Conservation (phyloP, 345 rosid species). For the Lumnitzera littorea region DNA sequence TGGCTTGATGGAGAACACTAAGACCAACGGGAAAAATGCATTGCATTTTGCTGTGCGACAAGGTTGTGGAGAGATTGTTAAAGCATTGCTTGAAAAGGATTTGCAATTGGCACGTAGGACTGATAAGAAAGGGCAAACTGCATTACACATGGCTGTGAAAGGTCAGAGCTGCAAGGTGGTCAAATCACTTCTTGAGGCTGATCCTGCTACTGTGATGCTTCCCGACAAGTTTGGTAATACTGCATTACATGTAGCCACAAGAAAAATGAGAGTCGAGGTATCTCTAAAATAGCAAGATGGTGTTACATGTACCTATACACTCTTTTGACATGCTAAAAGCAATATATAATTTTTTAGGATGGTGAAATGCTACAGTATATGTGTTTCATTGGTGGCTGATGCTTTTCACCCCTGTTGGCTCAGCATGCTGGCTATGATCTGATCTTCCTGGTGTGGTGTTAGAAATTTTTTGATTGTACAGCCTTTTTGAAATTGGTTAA, state of each 20-base stretch:
- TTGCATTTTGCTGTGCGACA: constrained; percentile 20
- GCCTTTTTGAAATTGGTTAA: too few relatives aligned
- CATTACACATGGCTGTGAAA: constrained; percentile 25
- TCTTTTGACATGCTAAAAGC: too few relatives aligned
- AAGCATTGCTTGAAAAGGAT: constrained; percentile 17
- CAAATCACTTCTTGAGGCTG: constrained; percentile 15
- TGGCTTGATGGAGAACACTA: constrained; percentile 15
- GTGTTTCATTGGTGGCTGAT: too few relatives aligned
- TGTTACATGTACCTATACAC: background rate
- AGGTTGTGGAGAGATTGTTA: constrained; percentile 20
- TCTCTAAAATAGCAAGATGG: background rate
- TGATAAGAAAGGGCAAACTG: constrained; percentile 22
- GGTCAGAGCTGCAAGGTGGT: constrained; percentile 19
- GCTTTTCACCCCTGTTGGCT: too few relatives aligned
- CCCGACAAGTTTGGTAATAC: constrained; percentile 19
- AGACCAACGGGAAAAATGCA: constrained; percentile 17
- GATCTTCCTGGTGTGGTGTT: too few relatives aligned
- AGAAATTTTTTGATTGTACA: too few relatives aligned
- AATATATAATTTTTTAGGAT: too few relatives aligned
- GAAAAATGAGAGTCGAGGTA: constrained; percentile 21
- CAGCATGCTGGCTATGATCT: too few relatives aligned
- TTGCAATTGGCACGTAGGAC: constrained; percentile 19
- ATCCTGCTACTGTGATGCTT: constrained; percentile 22
- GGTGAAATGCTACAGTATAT: too few relatives aligned
- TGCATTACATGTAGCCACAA: constrained; percentile 20